Conservation (phyloP, 495 filamentous ascomycete genomes). For the Aspergillus olivimuriae region DNA sequence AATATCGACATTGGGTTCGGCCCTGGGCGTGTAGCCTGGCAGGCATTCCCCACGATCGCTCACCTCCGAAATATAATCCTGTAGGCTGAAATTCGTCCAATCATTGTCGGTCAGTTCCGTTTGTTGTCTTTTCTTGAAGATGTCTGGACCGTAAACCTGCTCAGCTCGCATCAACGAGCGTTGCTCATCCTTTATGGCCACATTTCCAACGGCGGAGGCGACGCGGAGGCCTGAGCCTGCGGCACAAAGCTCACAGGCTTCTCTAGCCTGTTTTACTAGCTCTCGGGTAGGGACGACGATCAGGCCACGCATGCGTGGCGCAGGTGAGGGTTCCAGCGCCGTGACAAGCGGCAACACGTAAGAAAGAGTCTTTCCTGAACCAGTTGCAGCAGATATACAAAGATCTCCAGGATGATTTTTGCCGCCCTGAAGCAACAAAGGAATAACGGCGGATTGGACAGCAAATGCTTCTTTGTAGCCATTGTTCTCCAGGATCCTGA, state of each 20-base stretch:
- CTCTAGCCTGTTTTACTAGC: constrained; percentile 74
- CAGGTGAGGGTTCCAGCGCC: constrained; percentile 51
- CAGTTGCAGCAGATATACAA: constrained; percentile 82
- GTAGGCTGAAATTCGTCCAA: constrained; percentile 42
- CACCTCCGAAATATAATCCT: constrained; percentile 36
- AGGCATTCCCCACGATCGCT: constrained; percentile 34
- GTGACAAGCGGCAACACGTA: constrained; percentile 84
- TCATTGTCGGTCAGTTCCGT: constrained; percentile 35
- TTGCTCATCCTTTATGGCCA: constrained; percentile 71
- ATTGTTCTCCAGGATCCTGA: constrained; percentile 55
- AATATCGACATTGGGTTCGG: constrained; percentile 71
- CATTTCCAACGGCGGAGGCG: constrained; percentile 74
- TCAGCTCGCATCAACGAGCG: constrained; percentile 53
- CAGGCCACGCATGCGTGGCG: constrained; percentile 62
- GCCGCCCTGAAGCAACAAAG: constrained; percentile 60
- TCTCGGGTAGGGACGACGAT: constrained; percentile 88
- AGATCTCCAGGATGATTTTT: constrained; percentile 62
- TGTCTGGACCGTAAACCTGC: constrained; percentile 54
- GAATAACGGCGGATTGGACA: constrained; percentile 75
- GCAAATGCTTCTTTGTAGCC: constrained; percentile 74
- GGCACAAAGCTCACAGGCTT: constrained; percentile 62
- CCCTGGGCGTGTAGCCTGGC: constrained; percentile 55
- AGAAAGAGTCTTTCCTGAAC: constrained; percentile 88
- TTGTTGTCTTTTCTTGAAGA: constrained; percentile 38
- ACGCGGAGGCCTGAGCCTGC: constrained; percentile 62